Evolutionary conservation across 2,329 filamentous ascomycete genomes (phyloP).

Genomic region (Escovopsis weberi): DNA sequence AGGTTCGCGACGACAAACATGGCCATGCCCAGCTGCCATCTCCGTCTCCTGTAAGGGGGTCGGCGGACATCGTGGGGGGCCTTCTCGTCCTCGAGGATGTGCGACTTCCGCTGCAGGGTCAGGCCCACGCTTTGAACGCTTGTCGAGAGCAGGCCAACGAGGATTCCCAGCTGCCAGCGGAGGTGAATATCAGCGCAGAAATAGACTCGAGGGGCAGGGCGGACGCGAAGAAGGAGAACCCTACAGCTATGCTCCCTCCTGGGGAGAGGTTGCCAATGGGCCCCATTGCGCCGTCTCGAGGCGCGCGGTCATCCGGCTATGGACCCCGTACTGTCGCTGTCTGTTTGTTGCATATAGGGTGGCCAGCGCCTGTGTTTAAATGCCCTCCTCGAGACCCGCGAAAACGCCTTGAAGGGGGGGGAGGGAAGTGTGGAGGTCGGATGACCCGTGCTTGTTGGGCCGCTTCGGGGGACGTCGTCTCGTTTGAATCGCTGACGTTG

Average conservation of each 20-base stretch:
- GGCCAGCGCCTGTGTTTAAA: conserved; percentile 1
- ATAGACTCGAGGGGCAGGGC: not conserved
- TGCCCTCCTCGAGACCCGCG: not conserved
- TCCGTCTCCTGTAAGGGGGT: conserved; percentile 74
- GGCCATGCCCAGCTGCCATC: conserved; percentile 95
- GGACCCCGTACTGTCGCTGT: conserved; percentile 4
- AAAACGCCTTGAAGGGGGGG: too few relatives aligned
- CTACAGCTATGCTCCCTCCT: conserved; percentile 61
- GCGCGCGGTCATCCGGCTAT: conserved; percentile 32
- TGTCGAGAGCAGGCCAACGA: conserved; percentile 86
- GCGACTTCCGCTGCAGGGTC: conserved; percentile 93
- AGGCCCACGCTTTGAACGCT: conserved; percentile 90
- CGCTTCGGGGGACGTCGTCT: not conserved
- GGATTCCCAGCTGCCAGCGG: conserved; percentile 59
- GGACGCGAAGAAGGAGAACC: conserved; percentile 14
- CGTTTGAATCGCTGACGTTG: not conserved
- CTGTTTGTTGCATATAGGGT: conserved; percentile 13
- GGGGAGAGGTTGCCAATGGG: conserved; percentile 63
- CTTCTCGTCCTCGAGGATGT: conserved; percentile 95
- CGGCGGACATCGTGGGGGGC: conserved; percentile 60
- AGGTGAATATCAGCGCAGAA: conserved; percentile 10
- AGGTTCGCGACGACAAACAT: conserved; percentile 95
- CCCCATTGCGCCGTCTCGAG: conserved; percentile 43
- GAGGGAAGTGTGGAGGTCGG: not conserved
- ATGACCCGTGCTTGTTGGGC: not conserved